Conservation (phyloP, 768 basidiomycete genomes). For the Mycena rebaudengoi region DNA sequence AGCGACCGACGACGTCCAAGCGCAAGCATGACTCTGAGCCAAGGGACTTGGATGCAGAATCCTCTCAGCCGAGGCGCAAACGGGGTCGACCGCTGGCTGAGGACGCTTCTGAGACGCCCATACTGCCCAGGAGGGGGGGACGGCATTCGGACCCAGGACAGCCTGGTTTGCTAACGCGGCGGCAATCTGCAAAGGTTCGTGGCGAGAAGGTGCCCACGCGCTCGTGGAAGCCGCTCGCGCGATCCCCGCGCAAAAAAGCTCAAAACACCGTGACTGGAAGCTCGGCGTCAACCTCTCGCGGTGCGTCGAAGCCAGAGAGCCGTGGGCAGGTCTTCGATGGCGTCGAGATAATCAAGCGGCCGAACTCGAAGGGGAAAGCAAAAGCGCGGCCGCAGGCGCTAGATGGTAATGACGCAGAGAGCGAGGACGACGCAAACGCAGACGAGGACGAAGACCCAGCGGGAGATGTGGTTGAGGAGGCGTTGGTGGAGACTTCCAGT, state of each 20-base stretch:
- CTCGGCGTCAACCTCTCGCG: neutral
- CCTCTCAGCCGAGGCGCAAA: neutral
- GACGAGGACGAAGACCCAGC: conserved; percentile 14
- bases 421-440: neutral
- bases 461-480: conserved; percentile 17
- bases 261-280: neutral
- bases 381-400: conserved; percentile 7
- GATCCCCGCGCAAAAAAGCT: neutral
- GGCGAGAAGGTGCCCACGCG: conserved; percentile 11
- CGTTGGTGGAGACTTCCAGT: neutral
- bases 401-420: neutral
- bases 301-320: conserved; percentile 14
- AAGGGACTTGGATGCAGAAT: neutral
- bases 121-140: neutral
- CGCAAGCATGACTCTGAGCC: conserved; percentile 20
- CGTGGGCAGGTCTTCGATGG: conserved; percentile 18
- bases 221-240: neutral
- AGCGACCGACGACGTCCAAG: neutral
- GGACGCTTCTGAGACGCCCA: neutral
- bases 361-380: conserved; percentile 7
- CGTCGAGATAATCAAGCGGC: conserved; percentile 15
- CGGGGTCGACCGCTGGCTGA: conserved; percentile 6
- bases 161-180: conserved; percentile 8
- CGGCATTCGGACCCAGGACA: neutral
- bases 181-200: conserved; percentile 5